These are phyloP conservation scores for Kuraishia capsulata DNA, from an alignment of 805 yeast genomes.

Conservation along the genomic window DNA sequence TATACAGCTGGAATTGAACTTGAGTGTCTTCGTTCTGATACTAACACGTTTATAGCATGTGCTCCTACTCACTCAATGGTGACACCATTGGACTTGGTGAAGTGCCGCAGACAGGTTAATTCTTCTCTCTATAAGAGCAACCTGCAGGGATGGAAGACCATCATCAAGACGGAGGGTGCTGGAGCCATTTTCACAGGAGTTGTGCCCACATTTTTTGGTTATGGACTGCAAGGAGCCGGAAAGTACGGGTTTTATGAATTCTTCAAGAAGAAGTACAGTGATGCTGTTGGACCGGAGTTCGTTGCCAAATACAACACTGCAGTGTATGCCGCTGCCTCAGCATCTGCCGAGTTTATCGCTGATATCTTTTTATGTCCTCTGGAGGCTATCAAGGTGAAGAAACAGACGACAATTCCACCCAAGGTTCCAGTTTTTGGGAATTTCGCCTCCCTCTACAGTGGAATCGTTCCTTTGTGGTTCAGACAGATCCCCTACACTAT, in stretches of 20 bases:
- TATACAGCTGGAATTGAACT: no score
- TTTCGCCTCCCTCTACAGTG: slow-evolving; percentile 52
- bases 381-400: slow-evolving; percentile 90
- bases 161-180: slow-evolving; percentile 64
- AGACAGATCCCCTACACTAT: slow-evolving; percentile 98
- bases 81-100: slow-evolving; percentile 88
- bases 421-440: slow-evolving; percentile 66
- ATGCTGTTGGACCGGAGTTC: slow-evolving; percentile 51
- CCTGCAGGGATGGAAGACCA: slow-evolving; percentile 71
- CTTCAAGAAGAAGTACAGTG: slow-evolving; percentile 74
- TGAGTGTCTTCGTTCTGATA: not conserved
- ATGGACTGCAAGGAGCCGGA: slow-evolving; percentile 95
- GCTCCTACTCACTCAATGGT: slow-evolving; percentile 95
- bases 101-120: slow-evolving; percentile 88
- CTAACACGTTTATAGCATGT: slow-evolving; percentile 46
- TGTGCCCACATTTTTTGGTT: slow-evolving; percentile 89
- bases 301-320: slow-evolving; percentile 63
- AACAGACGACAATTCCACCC: slow-evolving; percentile 91
- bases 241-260: slow-evolving; percentile 92
- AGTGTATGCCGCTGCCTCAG: slow-evolving; percentile 76
- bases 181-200: slow-evolving; percentile 78
- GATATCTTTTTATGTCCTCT: slow-evolving; percentile 87
- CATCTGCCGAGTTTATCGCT: slow-evolving; percentile 90
- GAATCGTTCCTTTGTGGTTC: slow-evolving; percentile 86
- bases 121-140: slow-evolving; percentile 65